Evolutionary conservation across 2,329 filamentous ascomycete species (phyloP).

Genomic region (Magnaporthiopsis incrustans): DNA sequence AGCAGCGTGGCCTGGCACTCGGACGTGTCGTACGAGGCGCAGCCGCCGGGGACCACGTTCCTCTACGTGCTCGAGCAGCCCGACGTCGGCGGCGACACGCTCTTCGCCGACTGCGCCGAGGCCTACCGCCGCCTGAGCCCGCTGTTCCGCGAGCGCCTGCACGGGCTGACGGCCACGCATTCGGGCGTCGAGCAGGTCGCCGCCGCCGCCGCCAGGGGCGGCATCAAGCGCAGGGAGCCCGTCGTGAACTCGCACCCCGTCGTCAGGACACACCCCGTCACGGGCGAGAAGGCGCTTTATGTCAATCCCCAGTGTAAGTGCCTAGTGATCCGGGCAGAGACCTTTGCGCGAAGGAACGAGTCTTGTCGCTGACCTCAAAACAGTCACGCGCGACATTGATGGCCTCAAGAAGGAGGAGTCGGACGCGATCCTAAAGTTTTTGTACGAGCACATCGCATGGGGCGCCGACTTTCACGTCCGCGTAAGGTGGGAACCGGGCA

Average conservation of each 20-base stretch:
- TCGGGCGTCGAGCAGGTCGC: constrained; percentile 75
- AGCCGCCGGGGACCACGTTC: constrained; percentile 86
- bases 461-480: constrained; percentile 66
- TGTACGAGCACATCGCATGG: constrained; percentile 66
- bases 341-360: too few species aligned
- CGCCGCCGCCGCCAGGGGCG: constrained; percentile 53
- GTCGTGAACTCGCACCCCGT: constrained; percentile 68
- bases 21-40: constrained; percentile 79
- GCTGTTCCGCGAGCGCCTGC: constrained; percentile 68
- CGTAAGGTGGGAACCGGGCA: constrained; percentile 71
- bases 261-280: constrained; percentile 74
- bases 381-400: constrained; percentile 72
- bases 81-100: constrained; percentile 70
- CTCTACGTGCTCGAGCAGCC: constrained; percentile 78
- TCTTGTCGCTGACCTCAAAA: background rate
- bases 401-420: constrained; percentile 84
- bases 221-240: constrained; percentile 46
- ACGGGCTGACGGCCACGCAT: constrained; percentile 72
- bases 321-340: too few species aligned
- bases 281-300: constrained; percentile 74
- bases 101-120: constrained; percentile 71
- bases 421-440: constrained; percentile 66
- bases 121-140: constrained; percentile 76
- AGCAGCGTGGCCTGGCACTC: constrained; percentile 84
- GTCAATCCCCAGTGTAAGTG: constrained; percentile 72